Conservation (phyloP, 345 rosid genomes). For the Arabis hirsuta region DNA sequence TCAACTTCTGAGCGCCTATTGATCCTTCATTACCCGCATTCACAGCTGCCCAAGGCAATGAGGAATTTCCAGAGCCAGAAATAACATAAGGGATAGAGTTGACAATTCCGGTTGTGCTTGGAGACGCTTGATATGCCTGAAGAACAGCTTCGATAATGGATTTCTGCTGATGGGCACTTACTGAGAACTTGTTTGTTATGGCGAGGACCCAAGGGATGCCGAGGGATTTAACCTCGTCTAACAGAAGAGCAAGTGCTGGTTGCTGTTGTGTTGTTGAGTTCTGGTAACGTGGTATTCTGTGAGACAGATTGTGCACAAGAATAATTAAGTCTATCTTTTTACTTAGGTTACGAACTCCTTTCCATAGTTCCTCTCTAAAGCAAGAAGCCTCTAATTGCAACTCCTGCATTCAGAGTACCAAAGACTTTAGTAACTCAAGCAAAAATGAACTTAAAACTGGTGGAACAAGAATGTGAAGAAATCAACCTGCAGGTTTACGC, state of each 20-base stretch:
- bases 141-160: slow-evolving; percentile 75
- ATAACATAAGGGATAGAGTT: slow-evolving; percentile 92
- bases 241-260: slow-evolving; percentile 80
- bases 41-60: slow-evolving; percentile 71
- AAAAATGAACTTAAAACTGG: slow-evolving; percentile 6
- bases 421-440: background rate
- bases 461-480: slow-evolving; percentile 12
- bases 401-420: slow-evolving; percentile 55
- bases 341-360: slow-evolving; percentile 76
- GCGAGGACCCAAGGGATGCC: slow-evolving; percentile 98
- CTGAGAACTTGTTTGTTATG: slow-evolving; percentile 94
- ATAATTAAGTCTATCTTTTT: slow-evolving; percentile 82
- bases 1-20: slow-evolving; percentile 60
- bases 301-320: slow-evolving; percentile 94
- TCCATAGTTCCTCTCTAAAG: slow-evolving; percentile 92
- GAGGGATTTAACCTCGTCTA: slow-evolving; percentile 89
- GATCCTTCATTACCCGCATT: slow-evolving; percentile 55
- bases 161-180: slow-evolving; percentile 94
- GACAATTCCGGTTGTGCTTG: slow-evolving; percentile 64
- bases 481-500: slow-evolving; percentile 86
- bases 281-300: slow-evolving; percentile 75
- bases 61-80: slow-evolving; percentile 69
- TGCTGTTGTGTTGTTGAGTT: slow-evolving; percentile 55
- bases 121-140: slow-evolving; percentile 78
- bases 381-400: slow-evolving; percentile 66